Evolutionary conservation across 2,329 filamentous ascomycete genomes (phyloP).

Genomic region (Alternaria incomplexa): DNA sequence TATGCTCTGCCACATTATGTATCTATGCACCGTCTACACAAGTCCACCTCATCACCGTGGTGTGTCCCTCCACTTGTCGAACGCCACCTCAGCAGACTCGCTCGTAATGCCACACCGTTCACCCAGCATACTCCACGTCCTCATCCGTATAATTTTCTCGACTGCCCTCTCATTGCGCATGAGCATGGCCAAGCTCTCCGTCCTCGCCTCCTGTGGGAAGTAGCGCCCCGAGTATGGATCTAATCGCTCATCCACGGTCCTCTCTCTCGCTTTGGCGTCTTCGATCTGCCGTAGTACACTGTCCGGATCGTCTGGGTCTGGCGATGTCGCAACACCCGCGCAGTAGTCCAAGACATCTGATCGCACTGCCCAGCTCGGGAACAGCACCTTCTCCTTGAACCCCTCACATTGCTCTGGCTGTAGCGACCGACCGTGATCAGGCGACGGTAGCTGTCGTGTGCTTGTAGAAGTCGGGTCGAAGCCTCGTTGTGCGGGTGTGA

Average conservation of each 20-base stretch:
- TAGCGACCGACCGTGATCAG: slow-evolving; percentile 58
- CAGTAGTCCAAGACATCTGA: slow-evolving; percentile 89
- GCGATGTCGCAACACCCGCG: slow-evolving; percentile 81
- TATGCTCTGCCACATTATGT: background rate
- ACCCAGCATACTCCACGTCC: slow-evolving; percentile 80
- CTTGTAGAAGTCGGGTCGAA: slow-evolving; percentile 85
- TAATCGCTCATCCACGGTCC: slow-evolving; percentile 82
- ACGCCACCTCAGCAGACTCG: slow-evolving; percentile 51
- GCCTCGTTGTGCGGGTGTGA: slow-evolving; percentile 72
- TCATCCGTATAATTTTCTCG: slow-evolving; percentile 77
- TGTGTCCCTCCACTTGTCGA: slow-evolving; percentile 42
- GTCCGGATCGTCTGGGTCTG: slow-evolving; percentile 87
- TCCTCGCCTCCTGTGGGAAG: slow-evolving; percentile 78
- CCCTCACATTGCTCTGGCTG: slow-evolving; percentile 66
- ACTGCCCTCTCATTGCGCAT: slow-evolving; percentile 77
- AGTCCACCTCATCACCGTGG: slow-evolving; percentile 8
- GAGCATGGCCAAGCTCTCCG: slow-evolving; percentile 76
- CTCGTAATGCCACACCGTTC: slow-evolving; percentile 71
- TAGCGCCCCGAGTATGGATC: slow-evolving; percentile 91
- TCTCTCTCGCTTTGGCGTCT: slow-evolving; percentile 71
- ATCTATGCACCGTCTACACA: background rate
- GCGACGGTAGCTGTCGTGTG: slow-evolving; percentile 61
- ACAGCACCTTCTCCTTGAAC: slow-evolving; percentile 81
- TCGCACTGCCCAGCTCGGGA: slow-evolving; percentile 85
- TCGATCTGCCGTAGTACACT: slow-evolving; percentile 72